Percentiles rank a stretch among this genome's conserved stretches.
Evolutionary conservation across 2,329 filamentous ascomycete species (phyloP).

Genomic region (Aspergillus pseudotamarii): DNA sequence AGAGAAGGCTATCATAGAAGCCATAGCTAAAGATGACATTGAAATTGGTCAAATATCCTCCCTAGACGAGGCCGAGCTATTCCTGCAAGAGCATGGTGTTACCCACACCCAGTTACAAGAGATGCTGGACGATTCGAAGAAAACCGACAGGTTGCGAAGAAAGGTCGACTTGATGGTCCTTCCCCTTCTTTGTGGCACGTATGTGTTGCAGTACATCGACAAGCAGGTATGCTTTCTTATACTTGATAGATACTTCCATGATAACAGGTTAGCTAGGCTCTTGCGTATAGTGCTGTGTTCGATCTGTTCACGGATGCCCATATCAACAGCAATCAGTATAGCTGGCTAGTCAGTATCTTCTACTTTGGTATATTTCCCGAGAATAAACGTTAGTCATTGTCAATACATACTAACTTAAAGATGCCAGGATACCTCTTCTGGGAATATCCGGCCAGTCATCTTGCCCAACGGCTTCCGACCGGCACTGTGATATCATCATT

Average conservation of each 20-base stretch:
- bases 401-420: neutral
- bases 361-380: slow-evolving; percentile 48
- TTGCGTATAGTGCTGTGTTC: slow-evolving; percentile 59
- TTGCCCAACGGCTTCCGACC: slow-evolving; percentile 32
- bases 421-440: slow-evolving; percentile 40
- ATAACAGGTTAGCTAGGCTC: slow-evolving; percentile 44
- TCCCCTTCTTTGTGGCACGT: slow-evolving; percentile 50
- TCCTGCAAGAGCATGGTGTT: slow-evolving; percentile 53
- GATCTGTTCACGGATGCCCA: slow-evolving; percentile 55
- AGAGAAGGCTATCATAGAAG: neutral
- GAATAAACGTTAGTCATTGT: neutral
- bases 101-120: slow-evolving; percentile 46
- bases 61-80: slow-evolving; percentile 54
- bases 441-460: slow-evolving; percentile 46
- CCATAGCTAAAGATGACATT: slow-evolving; percentile 14
- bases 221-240: slow-evolving; percentile 39
- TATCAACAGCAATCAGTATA: slow-evolving; percentile 49
- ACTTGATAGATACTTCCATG: neutral
- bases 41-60: slow-evolving; percentile 31
- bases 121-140: slow-evolving; percentile 47
- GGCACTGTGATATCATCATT: slow-evolving; percentile 21
- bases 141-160: slow-evolving; percentile 35
- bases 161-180: slow-evolving; percentile 56
- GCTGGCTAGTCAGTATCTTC: slow-evolving; percentile 60
- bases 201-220: slow-evolving; percentile 57